Percentiles rank a stretch among this genome's conserved stretches.
These are phyloP conservation scores for Podaxis pistillaris DNA, from an alignment of 768 basidiomycete species.

Conservation along the genomic window DNA sequence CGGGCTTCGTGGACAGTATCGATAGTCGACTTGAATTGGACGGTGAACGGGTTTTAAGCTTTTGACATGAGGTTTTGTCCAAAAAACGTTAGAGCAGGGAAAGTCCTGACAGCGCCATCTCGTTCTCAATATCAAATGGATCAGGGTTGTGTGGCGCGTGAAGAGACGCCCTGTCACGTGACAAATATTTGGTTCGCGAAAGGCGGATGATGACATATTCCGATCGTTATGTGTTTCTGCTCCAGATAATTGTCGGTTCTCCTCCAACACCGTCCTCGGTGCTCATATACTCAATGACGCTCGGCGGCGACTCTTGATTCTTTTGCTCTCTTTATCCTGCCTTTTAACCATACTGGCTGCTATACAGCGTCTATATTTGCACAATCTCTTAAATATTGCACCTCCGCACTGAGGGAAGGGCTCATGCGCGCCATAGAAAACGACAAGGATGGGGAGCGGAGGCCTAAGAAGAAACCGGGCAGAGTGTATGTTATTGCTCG, in stretches of 20 bases:
- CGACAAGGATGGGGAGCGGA: constrained; percentile 25
- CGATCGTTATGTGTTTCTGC: constrained; percentile 14
- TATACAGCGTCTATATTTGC: neutral
- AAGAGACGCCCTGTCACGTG: neutral
- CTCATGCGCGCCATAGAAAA: constrained; percentile 14
- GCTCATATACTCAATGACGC: constrained; percentile 11
- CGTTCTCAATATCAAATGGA: too few relatives aligned
- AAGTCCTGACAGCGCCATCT: neutral
- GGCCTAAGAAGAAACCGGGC: constrained; percentile 30
- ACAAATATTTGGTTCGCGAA: neutral
- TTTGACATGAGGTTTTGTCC: neutral
- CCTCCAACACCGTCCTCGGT: constrained; percentile 14
- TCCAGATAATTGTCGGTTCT: constrained; percentile 17
- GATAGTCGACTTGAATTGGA: neutral
- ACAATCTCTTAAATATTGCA: neutral
- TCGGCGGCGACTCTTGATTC: neutral
- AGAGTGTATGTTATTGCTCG: constrained; percentile 25
- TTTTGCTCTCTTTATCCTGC: neutral
- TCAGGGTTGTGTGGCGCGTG: too few relatives aligned
- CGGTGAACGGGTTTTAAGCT: neutral
- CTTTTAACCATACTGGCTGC: constrained; percentile 7
- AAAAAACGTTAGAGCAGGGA: neutral
- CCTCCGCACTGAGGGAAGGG: constrained; percentile 18
- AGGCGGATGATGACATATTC: constrained; percentile 22
- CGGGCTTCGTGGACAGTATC: neutral